Conservation (phyloP, 345 rosid genomes). For the Bretschneidera sinensis region DNA sequence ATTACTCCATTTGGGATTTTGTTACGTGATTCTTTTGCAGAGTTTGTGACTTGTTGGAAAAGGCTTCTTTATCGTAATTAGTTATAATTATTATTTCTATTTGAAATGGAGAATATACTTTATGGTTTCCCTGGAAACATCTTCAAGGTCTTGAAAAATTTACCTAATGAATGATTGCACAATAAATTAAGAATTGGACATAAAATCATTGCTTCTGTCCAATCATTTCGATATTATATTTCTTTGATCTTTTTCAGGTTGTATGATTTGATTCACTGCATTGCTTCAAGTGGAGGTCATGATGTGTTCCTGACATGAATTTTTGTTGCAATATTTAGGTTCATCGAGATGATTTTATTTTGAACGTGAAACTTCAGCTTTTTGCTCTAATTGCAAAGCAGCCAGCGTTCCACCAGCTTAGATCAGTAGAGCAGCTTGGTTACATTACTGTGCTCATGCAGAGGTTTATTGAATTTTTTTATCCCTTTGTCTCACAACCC, state of each 20-base stretch:
- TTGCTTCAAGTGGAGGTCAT: neutral
- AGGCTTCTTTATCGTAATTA: neutral
- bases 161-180: too few species aligned
- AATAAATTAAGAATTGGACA: too few species aligned
- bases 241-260: neutral
- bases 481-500: neutral
- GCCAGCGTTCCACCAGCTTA: conserved; percentile 93
- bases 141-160: too few species aligned
- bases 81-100: too few species aligned
- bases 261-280: neutral
- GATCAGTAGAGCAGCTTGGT: conserved; percentile 94
- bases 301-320: neutral
- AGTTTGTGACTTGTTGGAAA: neutral
- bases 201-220: too few species aligned
- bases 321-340: conserved; percentile 38
- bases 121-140: neutral
- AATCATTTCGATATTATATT: too few species aligned
- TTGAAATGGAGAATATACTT: neutral
- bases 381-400: conserved; percentile 76
- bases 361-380: conserved; percentile 83
- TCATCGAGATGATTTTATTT: conserved; percentile 66
- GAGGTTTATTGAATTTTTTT: conserved; percentile 41
- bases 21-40: neutral
- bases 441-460: conserved; percentile 67
- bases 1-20: neutral